Evolutionary conservation across 148 eudicot species (phyloP).

Genomic region (Fagopyrum tataricum): DNA sequence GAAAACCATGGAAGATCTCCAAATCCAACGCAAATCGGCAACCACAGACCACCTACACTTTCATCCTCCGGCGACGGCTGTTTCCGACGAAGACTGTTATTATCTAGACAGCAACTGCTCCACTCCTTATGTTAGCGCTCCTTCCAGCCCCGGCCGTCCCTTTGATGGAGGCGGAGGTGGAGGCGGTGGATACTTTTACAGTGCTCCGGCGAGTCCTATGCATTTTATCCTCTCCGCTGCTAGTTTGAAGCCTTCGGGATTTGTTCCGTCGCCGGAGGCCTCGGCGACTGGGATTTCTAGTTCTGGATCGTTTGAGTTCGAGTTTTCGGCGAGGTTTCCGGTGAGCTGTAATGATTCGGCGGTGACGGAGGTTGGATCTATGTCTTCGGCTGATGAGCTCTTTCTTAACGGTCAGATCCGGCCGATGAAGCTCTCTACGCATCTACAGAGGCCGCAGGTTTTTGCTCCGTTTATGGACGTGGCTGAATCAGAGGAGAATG

Average conservation of each 20-base stretch:
- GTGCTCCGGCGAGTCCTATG: slow-evolving; percentile 86
- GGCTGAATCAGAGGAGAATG: slow-evolving; percentile 24
- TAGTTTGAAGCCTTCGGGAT: slow-evolving; percentile 12
- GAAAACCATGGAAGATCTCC: slow-evolving; percentile 25
- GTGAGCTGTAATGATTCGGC: slow-evolving; percentile 8
- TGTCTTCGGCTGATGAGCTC: slow-evolving; percentile 41
- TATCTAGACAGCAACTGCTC: slow-evolving; percentile 59
- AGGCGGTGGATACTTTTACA: slow-evolving; percentile 56
- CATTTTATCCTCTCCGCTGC: slow-evolving; percentile 44
- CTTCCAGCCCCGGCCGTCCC: slow-evolving; percentile 67
- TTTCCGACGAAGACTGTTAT: slow-evolving; percentile 25
- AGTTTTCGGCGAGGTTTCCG: slow-evolving; percentile 31
- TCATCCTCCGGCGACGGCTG: slow-evolving; percentile 8
- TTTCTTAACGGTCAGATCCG: slow-evolving; percentile 54
- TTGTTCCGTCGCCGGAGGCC: slow-evolving; percentile 21
- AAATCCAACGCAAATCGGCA: slow-evolving; percentile 18
- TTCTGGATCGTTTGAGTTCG: slow-evolving; percentile 34
- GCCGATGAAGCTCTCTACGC: slow-evolving; percentile 74
- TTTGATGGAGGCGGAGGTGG: slow-evolving; percentile 14
- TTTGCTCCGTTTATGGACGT: slow-evolving; percentile 44
- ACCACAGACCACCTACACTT: slow-evolving; percentile 6
- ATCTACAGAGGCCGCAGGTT: slow-evolving; percentile 53
- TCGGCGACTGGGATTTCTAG: slow-evolving; percentile 13
- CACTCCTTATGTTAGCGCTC: slow-evolving; percentile 82
- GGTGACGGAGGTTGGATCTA: slow-evolving; percentile 22